Conservation (phyloP, 176 grass and related monocot species). For the Carex myosuroides region DNA sequence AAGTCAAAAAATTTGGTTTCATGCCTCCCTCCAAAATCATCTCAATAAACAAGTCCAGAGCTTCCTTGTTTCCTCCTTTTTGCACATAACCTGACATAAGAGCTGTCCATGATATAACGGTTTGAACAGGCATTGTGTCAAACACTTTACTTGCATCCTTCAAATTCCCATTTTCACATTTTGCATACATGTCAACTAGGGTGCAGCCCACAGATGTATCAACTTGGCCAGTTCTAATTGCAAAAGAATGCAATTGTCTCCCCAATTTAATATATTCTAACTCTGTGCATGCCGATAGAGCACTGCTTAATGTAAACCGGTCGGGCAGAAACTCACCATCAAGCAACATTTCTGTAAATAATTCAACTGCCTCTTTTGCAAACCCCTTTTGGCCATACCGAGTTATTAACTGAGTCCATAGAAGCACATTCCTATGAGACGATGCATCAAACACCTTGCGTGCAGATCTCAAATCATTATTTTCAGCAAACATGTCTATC, state of each 20-base stretch:
- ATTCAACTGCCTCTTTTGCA: conserved; percentile 29
- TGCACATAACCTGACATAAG: conserved; percentile 75
- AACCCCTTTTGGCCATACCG: conserved; percentile 35
- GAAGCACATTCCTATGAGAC: conserved; percentile 41
- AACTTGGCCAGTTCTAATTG: conserved; percentile 30
- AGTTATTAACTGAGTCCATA: conserved; percentile 76
- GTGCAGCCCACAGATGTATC: conserved; percentile 68
- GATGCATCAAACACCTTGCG: conserved; percentile 42
- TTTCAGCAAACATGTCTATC: conserved; percentile 74
- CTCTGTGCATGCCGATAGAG: conserved; percentile 56
- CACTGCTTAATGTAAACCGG: conserved; percentile 60
- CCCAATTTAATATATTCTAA: conserved; percentile 45
- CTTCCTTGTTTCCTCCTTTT: conserved; percentile 38
- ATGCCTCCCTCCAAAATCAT: conserved; percentile 47
- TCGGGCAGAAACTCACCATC: conserved; percentile 41
- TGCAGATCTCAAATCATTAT: conserved; percentile 34
- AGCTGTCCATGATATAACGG: conserved; percentile 74
- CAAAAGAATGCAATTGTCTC: conserved; percentile 71
- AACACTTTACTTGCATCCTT: conserved; percentile 51
- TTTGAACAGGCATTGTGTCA: conserved; percentile 32
- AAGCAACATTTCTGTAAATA: conserved; percentile 62
- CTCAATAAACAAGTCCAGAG: conserved; percentile 31
- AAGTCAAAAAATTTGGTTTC: conserved; percentile 71
- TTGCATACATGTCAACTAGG: conserved; percentile 75
- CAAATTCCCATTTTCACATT: conserved; percentile 34